Conservation (phyloP, 2,329 filamentous ascomycete genomes). For the Colletotrichum sp. region DNA sequence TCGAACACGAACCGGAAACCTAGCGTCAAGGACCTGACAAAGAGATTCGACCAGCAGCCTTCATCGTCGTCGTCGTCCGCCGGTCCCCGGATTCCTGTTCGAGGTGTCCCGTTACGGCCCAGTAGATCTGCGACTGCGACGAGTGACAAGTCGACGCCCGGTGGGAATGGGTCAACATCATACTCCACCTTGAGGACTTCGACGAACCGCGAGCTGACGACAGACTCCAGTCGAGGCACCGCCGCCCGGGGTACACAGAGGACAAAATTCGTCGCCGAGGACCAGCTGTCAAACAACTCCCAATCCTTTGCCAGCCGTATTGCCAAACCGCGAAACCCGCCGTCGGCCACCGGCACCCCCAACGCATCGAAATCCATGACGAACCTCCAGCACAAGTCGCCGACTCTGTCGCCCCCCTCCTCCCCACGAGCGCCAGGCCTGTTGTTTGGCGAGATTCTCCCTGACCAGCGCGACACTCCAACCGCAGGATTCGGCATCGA, state of each 20-base stretch:
- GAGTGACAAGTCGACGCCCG: conserved; percentile 24
- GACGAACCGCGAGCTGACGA: conserved; percentile 34
- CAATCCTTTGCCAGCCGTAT: conserved; percentile 67
- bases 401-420: conserved; percentile 23
- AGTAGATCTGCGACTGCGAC: conserved; percentile 40
- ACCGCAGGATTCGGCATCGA: conserved; percentile 68
- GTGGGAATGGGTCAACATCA: conserved; percentile 34
- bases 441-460: conserved; percentile 77
- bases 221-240: conserved; percentile 24
- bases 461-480: conserved; percentile 58
- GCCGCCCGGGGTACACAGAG: conserved; percentile 39
- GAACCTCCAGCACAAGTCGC: conserved; percentile 32
- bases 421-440: conserved; percentile 54
- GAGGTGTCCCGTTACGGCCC: conserved; percentile 40
- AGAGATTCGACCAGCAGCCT: conserved; percentile 73
- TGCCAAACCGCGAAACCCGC: conserved; percentile 50
- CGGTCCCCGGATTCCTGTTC: conserved; percentile 39
- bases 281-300: conserved; percentile 57
- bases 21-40: conserved; percentile 83
- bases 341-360: conserved; percentile 33
- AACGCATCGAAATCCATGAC: conserved; percentile 40
- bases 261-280: conserved; percentile 52
- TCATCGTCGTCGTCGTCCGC: conserved; percentile 32
- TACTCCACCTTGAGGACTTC: conserved; percentile 47
- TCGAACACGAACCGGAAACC: conserved; percentile 50